Evolutionary conservation across 2,329 filamentous ascomycete genomes (phyloP).

Genomic region (Stylonectria norvegica): DNA sequence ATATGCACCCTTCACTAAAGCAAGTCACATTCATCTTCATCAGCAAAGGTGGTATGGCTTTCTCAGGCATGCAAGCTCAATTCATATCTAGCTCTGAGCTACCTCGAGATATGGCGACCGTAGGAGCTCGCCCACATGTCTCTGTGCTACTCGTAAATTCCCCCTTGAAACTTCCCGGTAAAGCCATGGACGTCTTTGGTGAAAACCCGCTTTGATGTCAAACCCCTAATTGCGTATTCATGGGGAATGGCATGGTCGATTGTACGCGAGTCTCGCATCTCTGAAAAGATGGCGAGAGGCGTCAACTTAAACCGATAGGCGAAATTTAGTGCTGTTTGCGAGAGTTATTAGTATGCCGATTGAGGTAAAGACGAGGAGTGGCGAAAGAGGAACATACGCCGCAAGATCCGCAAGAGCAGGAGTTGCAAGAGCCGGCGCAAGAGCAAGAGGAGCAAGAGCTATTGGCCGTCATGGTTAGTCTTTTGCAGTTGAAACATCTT

Average conservation of each 20-base stretch:
- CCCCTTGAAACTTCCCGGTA: not conserved
- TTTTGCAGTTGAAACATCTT: not conserved
- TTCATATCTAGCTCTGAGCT: slow-evolving; percentile 22
- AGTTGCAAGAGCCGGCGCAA: slow-evolving; percentile 20
- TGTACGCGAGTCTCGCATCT: not conserved
- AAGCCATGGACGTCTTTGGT: slow-evolving; percentile 11
- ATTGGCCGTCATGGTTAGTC: slow-evolving; percentile 5
- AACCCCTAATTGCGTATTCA: slow-evolving; percentile 8
- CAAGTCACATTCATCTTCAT: too few relatives aligned
- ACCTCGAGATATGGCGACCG: slow-evolving; percentile 17
- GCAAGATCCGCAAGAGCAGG: slow-evolving; percentile 26
- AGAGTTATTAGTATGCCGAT: slow-evolving; percentile 10
- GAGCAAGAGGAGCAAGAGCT: slow-evolving; percentile 21
- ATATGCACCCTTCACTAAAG: too few relatives aligned
- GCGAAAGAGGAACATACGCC: slow-evolving; percentile 11
- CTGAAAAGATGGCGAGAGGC: slow-evolving; percentile 11
- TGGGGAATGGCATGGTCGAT: slow-evolving; percentile 9
- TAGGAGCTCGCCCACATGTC: slow-evolving; percentile 22
- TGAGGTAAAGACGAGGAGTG: not conserved
- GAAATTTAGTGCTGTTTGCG: slow-evolving; percentile 25
- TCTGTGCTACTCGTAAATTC: slow-evolving; percentile 17
- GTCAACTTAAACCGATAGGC: slow-evolving; percentile 9
- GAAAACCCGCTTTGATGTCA: slow-evolving; percentile 5
- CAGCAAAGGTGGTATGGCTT: too few relatives aligned
- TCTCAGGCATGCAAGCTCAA: slow-evolving; percentile 24